Base-by-base conservation (phyloP, 495 filamentous ascomycete genomes). In the Aspergillus steynii region DNA sequence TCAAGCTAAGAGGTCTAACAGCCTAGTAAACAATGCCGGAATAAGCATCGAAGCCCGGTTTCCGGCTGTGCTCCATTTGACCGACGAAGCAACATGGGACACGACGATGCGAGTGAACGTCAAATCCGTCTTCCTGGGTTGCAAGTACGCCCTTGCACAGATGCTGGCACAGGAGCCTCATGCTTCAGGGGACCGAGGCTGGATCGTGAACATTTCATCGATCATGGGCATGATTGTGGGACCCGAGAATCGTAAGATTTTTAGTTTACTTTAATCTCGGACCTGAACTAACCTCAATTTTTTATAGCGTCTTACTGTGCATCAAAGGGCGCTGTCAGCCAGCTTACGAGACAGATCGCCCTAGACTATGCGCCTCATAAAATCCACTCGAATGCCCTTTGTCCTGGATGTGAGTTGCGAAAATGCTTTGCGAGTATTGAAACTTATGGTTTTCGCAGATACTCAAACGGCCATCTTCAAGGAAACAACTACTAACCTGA, bases 371-470 rank as follows among this genome's bases (percentile, higher is more conserved):
- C 74, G 0, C 61, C 61, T 14, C 50, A 84, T 29, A 69, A 71
- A 7, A 86, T 87, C 53, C 83, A 85, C 70, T 70, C 68, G 50
- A 87, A 87, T 70, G 79, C 77, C 0, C 62, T 86, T 15, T 83
- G 80, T 62, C 85, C 83, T 20, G 83, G 83, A 10, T 85, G 78
- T 83, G 70, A 71, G 78, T 74, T 45, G 7, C 0, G 5, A 15
- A 52, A 29, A 7, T 14, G 12, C 56, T 51, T 49, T 32, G 31
- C 31, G 4, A 9, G 25, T 15, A 15, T 26, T 49, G 46, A 5
- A 29, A 59, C 58, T 53, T 25, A 55, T 52, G 25, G 6, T 4
- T 3, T 20, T 32, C 31, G 52, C 46, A 75, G 71, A 72, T 54
- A 72, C 68, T 0, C 68, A 72, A 61, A 73, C 72, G 9, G 71